Evolutionary conservation across 441 rosid genomes (phyloP), one percentile per base, ranked within the genome.

Genomic region (Biscutella auriculata): DNA sequence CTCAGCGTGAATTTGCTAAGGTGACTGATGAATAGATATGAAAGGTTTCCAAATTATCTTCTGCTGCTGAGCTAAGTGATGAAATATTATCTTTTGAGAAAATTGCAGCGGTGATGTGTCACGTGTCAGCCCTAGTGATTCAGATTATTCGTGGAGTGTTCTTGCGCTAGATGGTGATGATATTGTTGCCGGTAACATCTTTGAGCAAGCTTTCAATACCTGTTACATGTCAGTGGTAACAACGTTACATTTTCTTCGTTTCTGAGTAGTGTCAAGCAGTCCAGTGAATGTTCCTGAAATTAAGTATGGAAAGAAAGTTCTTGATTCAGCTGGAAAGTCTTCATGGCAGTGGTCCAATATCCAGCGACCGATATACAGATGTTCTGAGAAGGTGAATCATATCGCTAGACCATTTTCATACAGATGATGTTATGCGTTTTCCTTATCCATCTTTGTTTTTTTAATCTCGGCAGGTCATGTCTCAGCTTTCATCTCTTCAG

Each of bases 201-300:
- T 44, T 44, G 33, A 63, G 43, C 49, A 30, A 37, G 36, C 43
- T 39, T 57, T 65, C 46, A 37, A 42, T 48, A 50, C 60, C 54
- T 35, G 21, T 11, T 50, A 28, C 44, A 15, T 55, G 7, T 39
- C 42, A 34, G 15, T 14, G 59, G 14, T 60, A 65, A n/a, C 25
- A 28, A 52, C 43, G n/a, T 29, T 36, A 4, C 14, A 34, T 37
- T 51, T n/a, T 46, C 37, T 50, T 47, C n/a, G n/a, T 47, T 40
- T 15, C 66, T 61, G 63, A 56, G 37, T 66, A 92, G 97, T 84
- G 52, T 83, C 76, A 53, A 88, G 98, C 85, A 92, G 95, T 72
- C 97, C 87, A 28, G 67, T 79, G 43, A 82, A 72, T 73, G 61
- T 85, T 73, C 95, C 97, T 51, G 69, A 75, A 57, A 75, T 92